phyloP scores from a whole-genome alignment of 805 yeast species.

The Starmerella khaoyaiensis region DNA sequence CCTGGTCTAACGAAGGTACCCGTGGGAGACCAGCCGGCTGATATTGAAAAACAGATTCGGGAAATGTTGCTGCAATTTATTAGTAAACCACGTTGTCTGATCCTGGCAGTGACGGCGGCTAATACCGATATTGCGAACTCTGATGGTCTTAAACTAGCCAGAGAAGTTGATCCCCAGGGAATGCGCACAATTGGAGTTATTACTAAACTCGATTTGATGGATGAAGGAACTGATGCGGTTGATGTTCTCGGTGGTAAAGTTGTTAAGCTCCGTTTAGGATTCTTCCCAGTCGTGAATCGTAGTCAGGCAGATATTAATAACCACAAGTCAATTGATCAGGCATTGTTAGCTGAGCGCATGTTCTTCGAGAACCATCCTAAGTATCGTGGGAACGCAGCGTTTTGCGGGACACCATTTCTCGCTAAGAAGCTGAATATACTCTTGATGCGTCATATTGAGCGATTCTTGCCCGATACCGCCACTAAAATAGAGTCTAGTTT shows the following conservation, averaged over 20 bases:
- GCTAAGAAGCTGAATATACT: constrained; percentile 85
- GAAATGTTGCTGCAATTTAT: constrained; percentile 88
- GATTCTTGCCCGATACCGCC: constrained; percentile 84
- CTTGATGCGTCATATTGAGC: constrained; percentile 76
- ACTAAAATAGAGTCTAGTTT: constrained; percentile 74
- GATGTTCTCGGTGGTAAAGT: constrained; percentile 93
- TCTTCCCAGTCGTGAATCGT: constrained; percentile 92
- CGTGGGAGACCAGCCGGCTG: constrained; percentile 97
- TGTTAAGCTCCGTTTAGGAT: constrained; percentile 88
- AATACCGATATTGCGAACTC: constrained; percentile 95
- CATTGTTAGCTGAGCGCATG: constrained; percentile 63
- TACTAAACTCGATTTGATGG: constrained; percentile 95
- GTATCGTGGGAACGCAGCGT: constrained; percentile 83
- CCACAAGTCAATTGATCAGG: constrained; percentile 76
- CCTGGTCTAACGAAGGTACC: constrained; percentile 98
- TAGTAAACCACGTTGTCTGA: constrained; percentile 88
- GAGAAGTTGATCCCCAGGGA: constrained; percentile 97
- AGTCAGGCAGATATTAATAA: constrained; percentile 92
- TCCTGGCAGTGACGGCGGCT: constrained; percentile 88
- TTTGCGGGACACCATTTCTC: constrained; percentile 96
- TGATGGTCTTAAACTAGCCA: constrained; percentile 88
- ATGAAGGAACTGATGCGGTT: constrained; percentile 91
- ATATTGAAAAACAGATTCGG: constrained; percentile 86
- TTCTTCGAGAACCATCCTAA: constrained; percentile 85
- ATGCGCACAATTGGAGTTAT: constrained; percentile 90